A percentile compares a stretch with the other conserved stretches of the same genome.
These are phyloP conservation scores for Platanus orientalis DNA, from an alignment of 164 flowering plant genomes.

Conservation along the genomic window DNA sequence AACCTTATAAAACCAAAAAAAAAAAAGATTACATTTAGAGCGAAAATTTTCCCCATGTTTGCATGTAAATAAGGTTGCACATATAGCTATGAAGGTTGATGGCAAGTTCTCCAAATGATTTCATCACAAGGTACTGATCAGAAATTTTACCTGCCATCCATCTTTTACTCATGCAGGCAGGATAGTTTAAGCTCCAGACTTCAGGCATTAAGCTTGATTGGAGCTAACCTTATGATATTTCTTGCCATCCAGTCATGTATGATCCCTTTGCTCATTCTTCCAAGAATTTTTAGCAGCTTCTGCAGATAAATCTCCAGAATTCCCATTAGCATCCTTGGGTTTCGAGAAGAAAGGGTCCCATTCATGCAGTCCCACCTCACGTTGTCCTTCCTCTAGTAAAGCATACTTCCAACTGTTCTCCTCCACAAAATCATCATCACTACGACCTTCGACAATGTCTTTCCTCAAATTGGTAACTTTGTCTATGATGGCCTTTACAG, in stretches of 20 bases:
- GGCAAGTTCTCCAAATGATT: conserved; percentile 8
- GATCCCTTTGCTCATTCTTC: conserved; percentile 72
- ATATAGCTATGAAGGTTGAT: not conserved
- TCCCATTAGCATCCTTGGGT: conserved; percentile 56
- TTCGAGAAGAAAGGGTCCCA: conserved; percentile 97
- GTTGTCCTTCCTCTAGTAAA: conserved; percentile 76
- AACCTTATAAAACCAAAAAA: not conserved
- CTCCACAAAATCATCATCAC: conserved; percentile 64
- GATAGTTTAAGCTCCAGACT: conserved; percentile 10
- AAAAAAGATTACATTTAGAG: conserved; percentile 7
- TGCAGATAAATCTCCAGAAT: conserved; percentile 45
- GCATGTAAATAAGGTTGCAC: conserved; percentile 16
- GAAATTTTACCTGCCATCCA: conserved; percentile 15
- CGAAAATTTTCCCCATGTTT: conserved; percentile 11
- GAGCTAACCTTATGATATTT: not conserved
- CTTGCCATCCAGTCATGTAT: conserved; percentile 29
- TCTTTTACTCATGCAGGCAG: conserved; percentile 3
- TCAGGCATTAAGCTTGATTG: conserved; percentile 1
- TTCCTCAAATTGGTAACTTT: conserved; percentile 75
- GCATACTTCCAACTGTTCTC: conserved; percentile 92
- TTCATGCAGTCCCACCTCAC: conserved; percentile 68
- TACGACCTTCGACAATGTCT: conserved; percentile 62
- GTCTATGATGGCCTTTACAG: conserved; percentile 75
- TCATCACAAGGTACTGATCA: conserved; percentile 5
- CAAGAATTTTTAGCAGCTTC: conserved; percentile 75